phyloP scores from a whole-genome alignment of 2,329 filamentous ascomycete species.

The Emergomyces orientalis region DNA sequence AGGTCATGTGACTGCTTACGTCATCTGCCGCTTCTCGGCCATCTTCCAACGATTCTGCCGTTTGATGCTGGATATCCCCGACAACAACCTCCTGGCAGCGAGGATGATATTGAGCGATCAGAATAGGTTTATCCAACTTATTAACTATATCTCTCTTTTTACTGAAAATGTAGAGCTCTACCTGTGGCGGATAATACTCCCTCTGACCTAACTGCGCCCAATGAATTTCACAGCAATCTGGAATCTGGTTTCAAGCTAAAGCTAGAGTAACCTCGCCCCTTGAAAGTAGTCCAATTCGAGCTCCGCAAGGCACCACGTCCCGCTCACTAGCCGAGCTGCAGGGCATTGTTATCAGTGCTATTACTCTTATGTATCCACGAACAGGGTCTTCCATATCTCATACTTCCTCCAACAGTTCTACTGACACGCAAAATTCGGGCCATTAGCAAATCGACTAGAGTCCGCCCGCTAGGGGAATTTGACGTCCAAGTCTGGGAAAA shows the following conservation, averaged over 20 bases:
- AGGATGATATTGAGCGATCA: too few species aligned
- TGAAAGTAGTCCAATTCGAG: background rate
- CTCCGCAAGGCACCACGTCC: background rate
- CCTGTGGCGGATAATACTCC: background rate
- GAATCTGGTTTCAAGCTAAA: background rate
- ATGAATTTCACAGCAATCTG: background rate
- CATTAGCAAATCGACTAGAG: background rate
- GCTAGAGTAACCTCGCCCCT: background rate
- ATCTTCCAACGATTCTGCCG: background rate
- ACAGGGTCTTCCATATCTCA: background rate
- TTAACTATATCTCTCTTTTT: background rate
- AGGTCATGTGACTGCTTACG: background rate
- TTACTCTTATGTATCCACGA: background rate
- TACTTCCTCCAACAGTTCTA: background rate
- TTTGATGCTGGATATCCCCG: background rate
- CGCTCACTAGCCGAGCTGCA: background rate
- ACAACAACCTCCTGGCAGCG: background rate
- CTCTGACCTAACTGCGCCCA: background rate
- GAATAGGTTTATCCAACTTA: background rate
- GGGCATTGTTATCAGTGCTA: background rate
- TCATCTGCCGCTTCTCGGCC: background rate
- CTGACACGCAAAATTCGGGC: background rate
- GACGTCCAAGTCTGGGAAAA: constrained; percentile 8
- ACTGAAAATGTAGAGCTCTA: background rate
- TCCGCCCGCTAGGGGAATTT: background rate